Evolutionary conservation across 306 rosid genomes (phyloP).

Genomic region (Rubus parviflorus): DNA sequence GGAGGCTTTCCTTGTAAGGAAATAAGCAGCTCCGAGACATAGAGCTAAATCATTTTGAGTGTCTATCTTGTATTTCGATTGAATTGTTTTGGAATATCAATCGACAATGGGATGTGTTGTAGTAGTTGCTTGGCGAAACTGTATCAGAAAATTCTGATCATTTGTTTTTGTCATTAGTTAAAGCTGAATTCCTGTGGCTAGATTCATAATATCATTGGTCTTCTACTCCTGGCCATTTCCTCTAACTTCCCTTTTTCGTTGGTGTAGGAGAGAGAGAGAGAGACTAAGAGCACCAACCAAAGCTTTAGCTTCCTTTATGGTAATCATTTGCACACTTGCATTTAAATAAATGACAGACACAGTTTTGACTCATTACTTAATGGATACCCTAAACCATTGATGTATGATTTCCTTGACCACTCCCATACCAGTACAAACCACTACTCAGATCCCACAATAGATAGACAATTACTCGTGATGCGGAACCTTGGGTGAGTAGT

Average conservation of each 20-base stretch:
- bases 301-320: neutral
- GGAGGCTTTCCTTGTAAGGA: constrained; percentile 60
- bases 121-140: constrained; percentile 29
- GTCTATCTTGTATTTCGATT: constrained; percentile 30
- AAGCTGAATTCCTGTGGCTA: neutral
- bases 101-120: constrained; percentile 12
- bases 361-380: neutral
- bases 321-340: neutral
- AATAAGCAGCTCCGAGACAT: constrained; percentile 61
- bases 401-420: neutral
- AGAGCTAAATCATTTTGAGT: constrained; percentile 12
- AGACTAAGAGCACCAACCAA: neutral
- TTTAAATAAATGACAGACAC: neutral
- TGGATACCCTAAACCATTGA: neutral
- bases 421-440: neutral
- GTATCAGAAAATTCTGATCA: constrained; percentile 29
- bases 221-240: neutral
- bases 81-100: constrained; percentile 29
- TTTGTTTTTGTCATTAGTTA: neutral
- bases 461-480: neutral
- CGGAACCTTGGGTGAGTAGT: too few species aligned
- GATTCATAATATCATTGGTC: neutral
- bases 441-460: neutral
- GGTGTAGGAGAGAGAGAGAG: neutral
- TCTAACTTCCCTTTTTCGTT: neutral